These are phyloP conservation scores for Nicotiana obtusifolia DNA, from an alignment of 257 asterid species.

Conservation along the genomic window DNA sequence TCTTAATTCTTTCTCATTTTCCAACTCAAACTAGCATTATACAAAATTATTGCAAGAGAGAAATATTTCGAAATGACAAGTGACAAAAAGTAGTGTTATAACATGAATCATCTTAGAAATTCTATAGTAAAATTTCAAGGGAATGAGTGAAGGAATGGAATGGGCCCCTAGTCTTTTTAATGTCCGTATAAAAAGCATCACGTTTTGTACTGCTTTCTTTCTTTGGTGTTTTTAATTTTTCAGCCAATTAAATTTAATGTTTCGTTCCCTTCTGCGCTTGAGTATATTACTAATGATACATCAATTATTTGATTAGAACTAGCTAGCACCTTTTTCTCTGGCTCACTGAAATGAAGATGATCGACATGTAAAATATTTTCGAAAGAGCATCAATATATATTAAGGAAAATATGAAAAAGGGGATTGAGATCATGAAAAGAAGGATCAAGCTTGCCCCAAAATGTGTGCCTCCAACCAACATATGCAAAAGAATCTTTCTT, in stretches of 20 bases:
- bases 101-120: neutral
- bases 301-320: neutral
- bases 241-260: neutral
- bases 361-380: neutral
- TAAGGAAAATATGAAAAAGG: neutral
- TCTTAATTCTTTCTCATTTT: neutral
- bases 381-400: neutral
- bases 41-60: neutral
- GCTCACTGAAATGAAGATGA: neutral
- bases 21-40: neutral
- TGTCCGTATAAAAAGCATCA: constrained; percentile 5
- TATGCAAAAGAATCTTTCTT: constrained; percentile 55
- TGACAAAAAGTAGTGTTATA: neutral
- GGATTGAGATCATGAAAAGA: constrained; percentile 14
- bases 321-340: neutral
- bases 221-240: neutral
- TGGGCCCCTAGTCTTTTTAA: neutral
- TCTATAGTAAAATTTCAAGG: neutral
- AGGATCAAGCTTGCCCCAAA: constrained; percentile 31
- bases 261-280: neutral
- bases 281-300: constrained; percentile 1
- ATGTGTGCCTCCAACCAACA: constrained; percentile 81
- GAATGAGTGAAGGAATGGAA: neutral
- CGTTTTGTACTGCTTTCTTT: neutral
- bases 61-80: neutral